Evolutionary conservation across 2,329 filamentous ascomycete species (phyloP).

Genomic region (Colletotrichum brevisporum): DNA sequence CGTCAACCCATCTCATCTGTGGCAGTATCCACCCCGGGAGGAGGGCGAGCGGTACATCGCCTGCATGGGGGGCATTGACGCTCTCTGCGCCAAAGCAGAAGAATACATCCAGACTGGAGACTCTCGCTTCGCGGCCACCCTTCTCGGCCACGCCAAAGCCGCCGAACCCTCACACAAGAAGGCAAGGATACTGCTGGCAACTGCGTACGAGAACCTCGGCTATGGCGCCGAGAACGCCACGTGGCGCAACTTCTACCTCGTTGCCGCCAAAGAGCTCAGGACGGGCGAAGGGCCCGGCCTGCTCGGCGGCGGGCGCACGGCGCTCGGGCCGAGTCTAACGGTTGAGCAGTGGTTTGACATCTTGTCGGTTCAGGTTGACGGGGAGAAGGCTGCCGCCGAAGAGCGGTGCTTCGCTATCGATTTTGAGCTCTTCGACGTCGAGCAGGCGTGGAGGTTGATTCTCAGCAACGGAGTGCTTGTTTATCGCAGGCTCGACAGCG

Average conservation of each 20-base stretch:
- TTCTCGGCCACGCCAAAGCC: conserved; percentile 6
- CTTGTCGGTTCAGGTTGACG: conserved; percentile 28
- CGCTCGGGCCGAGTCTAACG: conserved; percentile 20
- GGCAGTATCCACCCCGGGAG: conserved; percentile 50
- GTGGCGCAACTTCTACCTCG: conserved; percentile 55
- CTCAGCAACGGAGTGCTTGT: conserved; percentile 41
- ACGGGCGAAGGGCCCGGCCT: conserved; percentile 12
- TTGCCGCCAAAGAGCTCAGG: conserved; percentile 45
- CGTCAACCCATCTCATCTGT: conserved; percentile 42
- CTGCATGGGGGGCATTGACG: conserved; percentile 53
- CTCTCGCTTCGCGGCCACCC: neutral
- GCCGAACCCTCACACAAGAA: neutral
- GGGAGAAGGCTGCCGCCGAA: conserved; percentile 17
- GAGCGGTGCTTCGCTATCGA: conserved; percentile 16
- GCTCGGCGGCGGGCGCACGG: conserved; percentile 9
- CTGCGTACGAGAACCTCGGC: conserved; percentile 51
- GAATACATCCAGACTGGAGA: neutral
- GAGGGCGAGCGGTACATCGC: conserved; percentile 53
- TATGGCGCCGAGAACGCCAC: conserved; percentile 55
- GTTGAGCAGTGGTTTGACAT: conserved; percentile 33
- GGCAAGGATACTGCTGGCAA: conserved; percentile 46
- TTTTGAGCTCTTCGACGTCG: conserved; percentile 35
- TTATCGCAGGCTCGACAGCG: neutral
- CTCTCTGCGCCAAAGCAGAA: conserved; percentile 43
- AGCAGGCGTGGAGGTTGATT: conserved; percentile 45